These are phyloP conservation scores for Trametes cubensis DNA, from an alignment of 768 basidiomycete species.

Conservation along the genomic window DNA sequence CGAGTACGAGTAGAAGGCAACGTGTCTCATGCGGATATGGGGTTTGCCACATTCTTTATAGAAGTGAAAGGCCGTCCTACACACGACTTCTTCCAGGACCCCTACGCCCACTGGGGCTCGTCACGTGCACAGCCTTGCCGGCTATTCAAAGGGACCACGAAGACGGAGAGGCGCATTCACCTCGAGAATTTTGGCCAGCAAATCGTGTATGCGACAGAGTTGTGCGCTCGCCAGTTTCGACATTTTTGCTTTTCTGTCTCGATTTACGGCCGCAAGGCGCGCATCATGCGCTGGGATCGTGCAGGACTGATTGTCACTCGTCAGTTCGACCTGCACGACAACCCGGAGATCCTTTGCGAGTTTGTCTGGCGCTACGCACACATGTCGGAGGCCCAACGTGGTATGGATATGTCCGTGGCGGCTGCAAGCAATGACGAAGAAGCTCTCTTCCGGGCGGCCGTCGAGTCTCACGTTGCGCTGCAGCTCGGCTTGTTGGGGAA, in stretches of 20 bases:
- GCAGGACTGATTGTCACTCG: constrained; percentile 36
- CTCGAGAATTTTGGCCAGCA: not conserved
- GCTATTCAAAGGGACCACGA: not conserved
- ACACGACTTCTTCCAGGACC: constrained; percentile 13
- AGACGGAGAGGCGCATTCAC: not conserved
- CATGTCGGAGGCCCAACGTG: constrained; percentile 23
- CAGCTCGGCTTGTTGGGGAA: not conserved
- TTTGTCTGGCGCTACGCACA: constrained; percentile 37
- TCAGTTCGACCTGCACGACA: constrained; percentile 30
- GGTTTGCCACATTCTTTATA: constrained; percentile 15
- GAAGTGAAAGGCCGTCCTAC: constrained; percentile 1
- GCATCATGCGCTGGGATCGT: constrained; percentile 39
- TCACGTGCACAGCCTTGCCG: not conserved
- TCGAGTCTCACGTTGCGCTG: not conserved
- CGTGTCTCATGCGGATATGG: not conserved
- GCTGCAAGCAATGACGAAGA: not conserved
- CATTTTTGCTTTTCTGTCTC: constrained; percentile 33
- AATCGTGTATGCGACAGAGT: constrained; percentile 1
- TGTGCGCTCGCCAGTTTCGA: constrained; percentile 34
- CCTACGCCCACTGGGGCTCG: not conserved
- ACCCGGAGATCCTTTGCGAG: constrained; percentile 30
- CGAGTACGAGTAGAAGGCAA: not conserved
- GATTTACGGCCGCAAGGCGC: constrained; percentile 31
- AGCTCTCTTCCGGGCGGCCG: not conserved
- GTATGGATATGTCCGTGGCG: constrained; percentile 25